A percentile compares a stretch with the other conserved stretches of the same genome.
Conservation (phyloP, 2,329 filamentous ascomycete genomes). For the Lomentospora prolificans region DNA sequence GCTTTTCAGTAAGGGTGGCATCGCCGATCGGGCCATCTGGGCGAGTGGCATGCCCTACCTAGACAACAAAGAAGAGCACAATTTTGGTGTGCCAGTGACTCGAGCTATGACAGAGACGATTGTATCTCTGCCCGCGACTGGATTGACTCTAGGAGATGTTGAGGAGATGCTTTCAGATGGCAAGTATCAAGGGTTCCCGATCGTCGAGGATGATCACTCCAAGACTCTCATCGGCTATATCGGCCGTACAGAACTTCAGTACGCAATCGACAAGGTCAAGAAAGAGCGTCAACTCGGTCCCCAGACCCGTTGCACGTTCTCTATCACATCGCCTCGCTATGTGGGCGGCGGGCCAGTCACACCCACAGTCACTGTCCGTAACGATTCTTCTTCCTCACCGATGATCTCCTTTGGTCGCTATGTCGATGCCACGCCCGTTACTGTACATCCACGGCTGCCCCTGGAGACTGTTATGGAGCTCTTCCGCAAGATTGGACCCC, state of each 20-base stretch:
- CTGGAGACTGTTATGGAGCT: slow-evolving; percentile 98
- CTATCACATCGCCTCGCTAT: slow-evolving; percentile 10
- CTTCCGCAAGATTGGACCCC: slow-evolving; percentile 93
- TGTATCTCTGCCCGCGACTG: slow-evolving; percentile 62
- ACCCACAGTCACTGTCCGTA: slow-evolving; percentile 45
- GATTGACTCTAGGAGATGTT: slow-evolving; percentile 65
- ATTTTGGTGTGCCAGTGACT: slow-evolving; percentile 88
- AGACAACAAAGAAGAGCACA: slow-evolving; percentile 95
- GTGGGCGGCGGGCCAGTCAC: slow-evolving; percentile 27
- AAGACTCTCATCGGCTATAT: slow-evolving; percentile 83
- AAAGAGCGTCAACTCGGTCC: slow-evolving; percentile 57
- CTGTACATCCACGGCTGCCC: slow-evolving; percentile 80
- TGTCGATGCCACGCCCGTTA: slow-evolving; percentile 80
- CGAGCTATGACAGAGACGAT: slow-evolving; percentile 77
- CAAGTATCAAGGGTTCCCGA: slow-evolving; percentile 85
- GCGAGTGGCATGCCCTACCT: slow-evolving; percentile 96
- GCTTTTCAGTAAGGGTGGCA: slow-evolving; percentile 87
- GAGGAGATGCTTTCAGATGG: slow-evolving; percentile 69
- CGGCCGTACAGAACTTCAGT: slow-evolving; percentile 81
- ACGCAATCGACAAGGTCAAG: slow-evolving; percentile 74
- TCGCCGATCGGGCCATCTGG: slow-evolving; percentile 97
- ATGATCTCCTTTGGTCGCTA: slow-evolving; percentile 59
- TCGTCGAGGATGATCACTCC: slow-evolving; percentile 63
- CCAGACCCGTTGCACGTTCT: slow-evolving; percentile 65
- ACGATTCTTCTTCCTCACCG: slow-evolving; percentile 39